These are phyloP conservation scores for Tolypocladium pustulatum DNA, from an alignment of 2,329 filamentous ascomycete genomes.

Conservation along the genomic window DNA sequence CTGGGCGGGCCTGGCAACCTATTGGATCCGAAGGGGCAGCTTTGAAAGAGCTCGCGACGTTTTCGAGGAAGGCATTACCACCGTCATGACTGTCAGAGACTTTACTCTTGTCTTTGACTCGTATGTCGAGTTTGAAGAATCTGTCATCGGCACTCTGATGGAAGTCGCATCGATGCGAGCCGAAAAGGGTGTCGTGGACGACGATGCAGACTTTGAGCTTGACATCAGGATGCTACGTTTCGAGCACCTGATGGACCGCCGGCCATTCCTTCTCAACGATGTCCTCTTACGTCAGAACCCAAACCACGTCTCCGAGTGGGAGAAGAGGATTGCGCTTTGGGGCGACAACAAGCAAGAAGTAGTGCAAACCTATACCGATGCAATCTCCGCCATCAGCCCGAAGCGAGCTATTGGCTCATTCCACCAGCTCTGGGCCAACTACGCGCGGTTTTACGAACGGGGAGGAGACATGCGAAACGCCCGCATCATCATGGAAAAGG, in stretches of 20 bases:
- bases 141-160: constrained; percentile 84
- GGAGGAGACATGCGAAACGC: constrained; percentile 78
- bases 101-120: constrained; percentile 95
- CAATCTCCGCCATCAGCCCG: constrained; percentile 84
- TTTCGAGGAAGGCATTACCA: constrained; percentile 93
- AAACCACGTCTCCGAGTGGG: constrained; percentile 93
- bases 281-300: constrained; percentile 92
- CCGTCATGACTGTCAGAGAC: constrained; percentile 96
- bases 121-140: constrained; percentile 95
- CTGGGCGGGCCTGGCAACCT: constrained; percentile 90
- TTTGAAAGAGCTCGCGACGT: constrained; percentile 89
- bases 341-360: constrained; percentile 85
- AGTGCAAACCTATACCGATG: constrained; percentile 88
- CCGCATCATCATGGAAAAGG: constrained; percentile 92
- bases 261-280: constrained; percentile 93
- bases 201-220: constrained; percentile 83
- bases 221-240: constrained; percentile 98
- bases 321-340: constrained; percentile 93
- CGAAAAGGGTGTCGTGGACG: constrained; percentile 67
- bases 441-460: constrained; percentile 92
- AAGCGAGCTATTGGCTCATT: constrained; percentile 92
- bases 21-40: constrained; percentile 88
- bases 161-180: constrained; percentile 71
- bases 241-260: constrained; percentile 93
- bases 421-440: constrained; percentile 91